Conservation (phyloP, 2,329 filamentous ascomycete species). For the Cladophialophora immunda region DNA sequence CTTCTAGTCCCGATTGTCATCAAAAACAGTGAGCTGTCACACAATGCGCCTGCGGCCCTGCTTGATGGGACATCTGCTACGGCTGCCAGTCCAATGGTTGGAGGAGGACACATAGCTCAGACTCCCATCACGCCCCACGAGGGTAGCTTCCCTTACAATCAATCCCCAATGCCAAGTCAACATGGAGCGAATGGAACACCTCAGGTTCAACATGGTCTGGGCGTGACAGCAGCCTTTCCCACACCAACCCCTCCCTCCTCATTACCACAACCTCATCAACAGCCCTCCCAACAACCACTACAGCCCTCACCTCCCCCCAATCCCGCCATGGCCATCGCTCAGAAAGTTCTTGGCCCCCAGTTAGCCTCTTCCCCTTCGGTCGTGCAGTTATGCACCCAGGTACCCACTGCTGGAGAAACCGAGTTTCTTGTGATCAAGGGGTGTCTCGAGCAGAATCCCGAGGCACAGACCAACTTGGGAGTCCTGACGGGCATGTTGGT, state of each 20-base stretch:
- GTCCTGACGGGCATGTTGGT: slow-evolving; percentile 52
- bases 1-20: slow-evolving; percentile 87
- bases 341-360: slow-evolving; percentile 67
- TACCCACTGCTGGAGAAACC: slow-evolving; percentile 71
- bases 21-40: slow-evolving; percentile 62
- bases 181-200: slow-evolving; percentile 45
- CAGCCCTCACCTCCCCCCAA: slow-evolving; percentile 43
- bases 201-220: slow-evolving; percentile 36
- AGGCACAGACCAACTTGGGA: slow-evolving; percentile 67
- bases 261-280: slow-evolving; percentile 29
- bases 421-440: slow-evolving; percentile 78
- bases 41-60: slow-evolving; percentile 44
- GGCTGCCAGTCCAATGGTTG: slow-evolving; percentile 27
- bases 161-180: slow-evolving; percentile 45
- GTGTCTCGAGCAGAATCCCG: slow-evolving; percentile 72
- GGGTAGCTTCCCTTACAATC: slow-evolving; percentile 44
- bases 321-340: slow-evolving; percentile 62
- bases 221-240: slow-evolving; percentile 25
- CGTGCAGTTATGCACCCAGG: slow-evolving; percentile 73
- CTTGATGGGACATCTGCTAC: slow-evolving; percentile 42
- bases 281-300: slow-evolving; percentile 25
- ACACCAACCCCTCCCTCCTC: slow-evolving; percentile 35
- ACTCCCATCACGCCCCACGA: slow-evolving; percentile 49
- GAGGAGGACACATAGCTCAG: slow-evolving; percentile 32
- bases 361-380: slow-evolving; percentile 72